Conservation (phyloP, 371 early-diverging fungal species). For the Apophysomyces elegans region DNA sequence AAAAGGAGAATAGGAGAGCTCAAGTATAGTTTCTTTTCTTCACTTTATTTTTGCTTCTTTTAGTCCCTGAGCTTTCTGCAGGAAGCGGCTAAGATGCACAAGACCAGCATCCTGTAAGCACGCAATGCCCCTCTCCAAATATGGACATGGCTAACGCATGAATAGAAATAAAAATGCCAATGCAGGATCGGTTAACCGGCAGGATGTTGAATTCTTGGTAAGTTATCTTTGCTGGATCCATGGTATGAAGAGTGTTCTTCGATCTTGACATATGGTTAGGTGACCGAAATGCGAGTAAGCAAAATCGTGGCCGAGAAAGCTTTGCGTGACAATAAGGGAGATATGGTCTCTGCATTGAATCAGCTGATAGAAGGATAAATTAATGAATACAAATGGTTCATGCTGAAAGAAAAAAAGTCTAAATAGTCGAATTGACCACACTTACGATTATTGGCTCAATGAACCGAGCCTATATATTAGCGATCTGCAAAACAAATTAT, state of each 20-base stretch:
- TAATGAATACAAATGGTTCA: neutral
- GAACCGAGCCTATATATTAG: too few relatives aligned
- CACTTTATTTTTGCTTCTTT: neutral
- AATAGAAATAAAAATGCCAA: slow-evolving; percentile 21
- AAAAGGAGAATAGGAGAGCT: neutral
- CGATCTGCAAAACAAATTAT: too few relatives aligned
- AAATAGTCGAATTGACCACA: too few relatives aligned
- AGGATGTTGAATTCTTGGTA: slow-evolving; percentile 48
- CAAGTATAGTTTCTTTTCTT: neutral
- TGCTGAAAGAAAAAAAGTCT: neutral
- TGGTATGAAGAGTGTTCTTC: neutral
- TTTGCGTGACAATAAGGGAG: slow-evolving; percentile 17
- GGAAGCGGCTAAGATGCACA: slow-evolving; percentile 38
- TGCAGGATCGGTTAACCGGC: slow-evolving; percentile 35
- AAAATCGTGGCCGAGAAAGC: slow-evolving; percentile 17
- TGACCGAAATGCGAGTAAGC: slow-evolving; percentile 45
- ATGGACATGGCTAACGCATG: neutral
- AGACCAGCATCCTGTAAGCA: slow-evolving; percentile 29
- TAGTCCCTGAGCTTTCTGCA: slow-evolving; percentile 45
- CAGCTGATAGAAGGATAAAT: slow-evolving; percentile 34
- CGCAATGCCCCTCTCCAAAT: slow-evolving; percentile 1
- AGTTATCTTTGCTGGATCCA: neutral
- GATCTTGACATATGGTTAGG: slow-evolving; percentile 21
- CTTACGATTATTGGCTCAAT: too few relatives aligned
- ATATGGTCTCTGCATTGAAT: slow-evolving; percentile 43